Percentiles rank a stretch among this genome's conserved stretches.
phyloP scores from a whole-genome alignment of 2,329 filamentous ascomycete genomes.

The Zymoseptoria passerinii region DNA sequence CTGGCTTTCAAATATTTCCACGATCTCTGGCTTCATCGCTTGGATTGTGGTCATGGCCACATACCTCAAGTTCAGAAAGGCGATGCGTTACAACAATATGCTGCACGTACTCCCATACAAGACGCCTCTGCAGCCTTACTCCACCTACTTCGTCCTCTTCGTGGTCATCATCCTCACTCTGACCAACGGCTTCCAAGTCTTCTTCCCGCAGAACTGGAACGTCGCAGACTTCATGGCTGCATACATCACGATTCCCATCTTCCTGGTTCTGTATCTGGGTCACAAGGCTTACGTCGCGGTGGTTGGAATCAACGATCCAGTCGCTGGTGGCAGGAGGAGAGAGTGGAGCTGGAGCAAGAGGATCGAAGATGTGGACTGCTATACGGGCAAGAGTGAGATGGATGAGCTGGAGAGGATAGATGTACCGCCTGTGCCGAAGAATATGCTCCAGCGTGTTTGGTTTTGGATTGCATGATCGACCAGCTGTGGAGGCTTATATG shows the following conservation, averaged over 20 bases:
- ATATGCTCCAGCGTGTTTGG: slow-evolving; percentile 38
- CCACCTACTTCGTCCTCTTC: slow-evolving; percentile 42
- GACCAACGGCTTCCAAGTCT: slow-evolving; percentile 50
- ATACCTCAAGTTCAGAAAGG: slow-evolving; percentile 45
- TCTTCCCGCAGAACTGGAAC: slow-evolving; percentile 41
- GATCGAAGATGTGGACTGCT: slow-evolving; percentile 37
- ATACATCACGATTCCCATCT: slow-evolving; percentile 49
- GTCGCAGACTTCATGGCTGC: slow-evolving; percentile 44
- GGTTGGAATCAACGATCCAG: slow-evolving; percentile 28
- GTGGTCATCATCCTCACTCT: slow-evolving; percentile 44
- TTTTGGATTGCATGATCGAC: slow-evolving; percentile 37
- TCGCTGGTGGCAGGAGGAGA: slow-evolving; percentile 24
- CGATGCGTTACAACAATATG: slow-evolving; percentile 42
- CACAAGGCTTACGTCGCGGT: slow-evolving; percentile 20
- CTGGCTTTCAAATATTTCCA: slow-evolving; percentile 34
- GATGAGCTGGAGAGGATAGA: slow-evolving; percentile 38
- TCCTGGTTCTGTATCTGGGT: slow-evolving; percentile 35
- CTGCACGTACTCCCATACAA: slow-evolving; percentile 43
- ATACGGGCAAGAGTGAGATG: slow-evolving; percentile 39
- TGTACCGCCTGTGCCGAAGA: slow-evolving; percentile 34
- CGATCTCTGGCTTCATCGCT: slow-evolving; percentile 32
- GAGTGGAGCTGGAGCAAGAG: slow-evolving; percentile 24
- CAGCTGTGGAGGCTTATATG: background rate
- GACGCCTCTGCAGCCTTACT: slow-evolving; percentile 45
- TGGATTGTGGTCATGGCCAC: slow-evolving; percentile 38